Percentiles rank a stretch among this genome's conserved stretches.
Conservation (phyloP, 768 basidiomycete genomes). For the Polyporus arcularius region DNA sequence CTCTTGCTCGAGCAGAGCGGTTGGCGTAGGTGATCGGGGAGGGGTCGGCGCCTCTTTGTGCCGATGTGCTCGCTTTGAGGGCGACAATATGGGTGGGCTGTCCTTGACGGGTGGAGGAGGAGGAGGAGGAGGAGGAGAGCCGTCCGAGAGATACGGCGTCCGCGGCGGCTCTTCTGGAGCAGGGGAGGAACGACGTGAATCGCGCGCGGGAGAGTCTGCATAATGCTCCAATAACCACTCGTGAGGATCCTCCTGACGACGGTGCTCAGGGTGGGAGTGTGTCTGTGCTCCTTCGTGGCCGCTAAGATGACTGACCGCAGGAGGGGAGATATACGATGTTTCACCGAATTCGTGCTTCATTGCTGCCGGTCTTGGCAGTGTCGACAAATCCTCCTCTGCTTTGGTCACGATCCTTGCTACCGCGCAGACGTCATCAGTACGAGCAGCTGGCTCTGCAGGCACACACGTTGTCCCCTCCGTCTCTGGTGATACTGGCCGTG, state of each 20-base stretch:
- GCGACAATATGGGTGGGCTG: background rate
- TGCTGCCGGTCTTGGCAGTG: no score
- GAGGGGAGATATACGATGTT: background rate
- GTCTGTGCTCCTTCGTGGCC: background rate
- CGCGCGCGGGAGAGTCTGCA: conserved; percentile 35
- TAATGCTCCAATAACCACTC: conserved; percentile 63
- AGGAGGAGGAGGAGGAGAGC: conserved; percentile 2
- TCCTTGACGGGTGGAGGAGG: background rate
- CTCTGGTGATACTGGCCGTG: no score
- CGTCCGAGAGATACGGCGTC: background rate
- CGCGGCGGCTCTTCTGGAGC: conserved; percentile 17
- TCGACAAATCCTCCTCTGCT: no score
- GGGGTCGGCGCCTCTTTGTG: conserved; percentile 2
- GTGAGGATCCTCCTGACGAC: conserved; percentile 51
- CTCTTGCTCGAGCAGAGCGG: conserved; percentile 22
- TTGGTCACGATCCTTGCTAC: no score
- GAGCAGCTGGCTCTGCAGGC: no score
- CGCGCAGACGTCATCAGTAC: no score
- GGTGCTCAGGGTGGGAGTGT: background rate
- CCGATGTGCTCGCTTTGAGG: background rate
- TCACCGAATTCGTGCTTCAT: background rate
- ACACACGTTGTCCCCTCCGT: no score
- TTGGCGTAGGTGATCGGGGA: conserved; percentile 21
- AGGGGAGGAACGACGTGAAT: conserved; percentile 31
- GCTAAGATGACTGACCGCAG: background rate